Conservation (phyloP, 345 rosid genomes). For the Isatis tinctoria region DNA sequence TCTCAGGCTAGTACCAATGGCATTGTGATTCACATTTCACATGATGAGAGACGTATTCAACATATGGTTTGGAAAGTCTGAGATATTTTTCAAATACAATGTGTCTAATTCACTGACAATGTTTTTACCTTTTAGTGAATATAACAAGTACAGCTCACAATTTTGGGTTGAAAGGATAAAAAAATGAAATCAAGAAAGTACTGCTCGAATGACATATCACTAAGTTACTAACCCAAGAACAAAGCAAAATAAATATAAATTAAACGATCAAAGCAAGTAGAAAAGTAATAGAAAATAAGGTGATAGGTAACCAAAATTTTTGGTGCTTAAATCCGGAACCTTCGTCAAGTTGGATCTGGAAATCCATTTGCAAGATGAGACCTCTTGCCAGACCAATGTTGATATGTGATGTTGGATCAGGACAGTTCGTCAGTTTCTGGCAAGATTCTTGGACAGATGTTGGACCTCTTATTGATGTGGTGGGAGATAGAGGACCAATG, state of each 20-base stretch:
- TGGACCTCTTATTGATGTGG: too few species aligned
- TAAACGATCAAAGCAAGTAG: not conserved
- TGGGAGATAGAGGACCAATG: too few species aligned
- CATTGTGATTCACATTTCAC: not conserved
- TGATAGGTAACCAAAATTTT: too few species aligned
- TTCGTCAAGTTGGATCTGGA: too few species aligned
- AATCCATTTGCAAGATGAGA: too few species aligned
- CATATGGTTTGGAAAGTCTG: not conserved
- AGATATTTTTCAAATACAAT: not conserved
- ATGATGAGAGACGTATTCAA: not conserved
- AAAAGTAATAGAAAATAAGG: not conserved
- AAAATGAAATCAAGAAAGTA: not conserved
- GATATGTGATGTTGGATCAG: too few species aligned
- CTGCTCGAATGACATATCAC: not conserved
- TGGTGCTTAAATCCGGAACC: too few species aligned
- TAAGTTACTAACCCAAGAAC: not conserved
- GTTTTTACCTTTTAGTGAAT: not conserved
- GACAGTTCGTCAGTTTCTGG: too few species aligned
- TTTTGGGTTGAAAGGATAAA: not conserved
- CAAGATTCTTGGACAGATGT: too few species aligned
- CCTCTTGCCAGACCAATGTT: too few species aligned
- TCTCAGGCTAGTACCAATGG: not conserved
- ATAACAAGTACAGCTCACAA: not conserved
- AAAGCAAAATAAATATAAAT: not conserved
- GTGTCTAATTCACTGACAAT: not conserved